A percentile compares a stretch with the other conserved stretches of the same genome.
These are phyloP conservation scores for Nevesoporus exiguus DNA, from an alignment of 768 basidiomycete species.

Conservation along the genomic window DNA sequence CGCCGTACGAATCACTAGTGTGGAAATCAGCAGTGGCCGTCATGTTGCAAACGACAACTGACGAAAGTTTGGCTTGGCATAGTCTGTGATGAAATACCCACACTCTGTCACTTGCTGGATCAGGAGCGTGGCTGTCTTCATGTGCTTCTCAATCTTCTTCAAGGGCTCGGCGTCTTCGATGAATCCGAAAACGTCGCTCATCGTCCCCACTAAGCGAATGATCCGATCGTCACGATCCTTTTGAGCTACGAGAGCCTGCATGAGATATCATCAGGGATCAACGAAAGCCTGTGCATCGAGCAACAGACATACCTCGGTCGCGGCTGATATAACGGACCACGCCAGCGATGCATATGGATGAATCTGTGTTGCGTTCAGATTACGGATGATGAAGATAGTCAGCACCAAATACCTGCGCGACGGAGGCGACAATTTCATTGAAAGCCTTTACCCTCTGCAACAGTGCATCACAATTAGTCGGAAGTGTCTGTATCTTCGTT, in stretches of 20 bases:
- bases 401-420: not conserved
- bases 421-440: not conserved
- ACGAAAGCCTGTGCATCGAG: not conserved
- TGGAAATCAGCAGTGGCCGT: not conserved
- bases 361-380: not conserved
- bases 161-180: not conserved
- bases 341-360: not conserved
- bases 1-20: not conserved
- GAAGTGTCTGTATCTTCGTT: not conserved
- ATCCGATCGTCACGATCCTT: not conserved
- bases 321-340: not conserved
- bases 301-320: not conserved
- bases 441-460: not conserved
- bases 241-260: not conserved
- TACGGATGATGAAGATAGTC: not conserved
- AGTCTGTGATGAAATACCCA: not conserved
- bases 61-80: not conserved
- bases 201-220: not conserved
- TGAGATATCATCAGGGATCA: not conserved
- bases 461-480: not conserved
- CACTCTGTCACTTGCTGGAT: constrained; percentile 1
- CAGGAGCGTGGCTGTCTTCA: not conserved
- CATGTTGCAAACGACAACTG: not conserved
- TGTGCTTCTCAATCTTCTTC: not conserved
- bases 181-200: not conserved